Percentiles rank a stretch among this genome's conserved stretches.
Conservation (phyloP, 1,139 yeast species). For the Zygoascus sp. region DNA sequence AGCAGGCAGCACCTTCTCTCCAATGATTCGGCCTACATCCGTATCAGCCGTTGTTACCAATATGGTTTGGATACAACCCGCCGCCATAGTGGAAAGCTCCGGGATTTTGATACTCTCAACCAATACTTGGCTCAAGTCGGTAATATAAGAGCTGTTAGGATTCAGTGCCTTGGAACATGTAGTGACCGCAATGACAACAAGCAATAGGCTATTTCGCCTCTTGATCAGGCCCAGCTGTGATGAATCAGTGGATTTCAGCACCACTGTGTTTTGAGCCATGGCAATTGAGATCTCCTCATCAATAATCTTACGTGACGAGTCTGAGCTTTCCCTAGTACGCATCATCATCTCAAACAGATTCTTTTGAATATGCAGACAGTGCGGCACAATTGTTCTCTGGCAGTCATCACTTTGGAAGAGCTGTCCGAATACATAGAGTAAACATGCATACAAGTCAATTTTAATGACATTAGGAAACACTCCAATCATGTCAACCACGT, state of each 20-base stretch:
- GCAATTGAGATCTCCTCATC: slow-evolving; percentile 35
- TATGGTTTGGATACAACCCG: slow-evolving; percentile 57
- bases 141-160: slow-evolving; percentile 37
- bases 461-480: slow-evolving; percentile 64
- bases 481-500: slow-evolving; percentile 57
- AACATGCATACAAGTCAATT: slow-evolving; percentile 64
- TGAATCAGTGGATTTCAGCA: slow-evolving; percentile 26
- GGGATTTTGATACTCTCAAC: slow-evolving; percentile 35
- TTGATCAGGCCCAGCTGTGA: slow-evolving; percentile 39
- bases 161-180: slow-evolving; percentile 45
- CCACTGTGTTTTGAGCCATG: slow-evolving; percentile 23
- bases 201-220: slow-evolving; percentile 47
- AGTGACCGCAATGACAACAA: slow-evolving; percentile 58
- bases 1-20: slow-evolving; percentile 41
- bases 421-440: slow-evolving; percentile 59
- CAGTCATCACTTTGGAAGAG: slow-evolving; percentile 46
- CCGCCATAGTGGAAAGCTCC: slow-evolving; percentile 43
- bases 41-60: slow-evolving; percentile 41
- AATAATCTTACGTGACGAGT: slow-evolving; percentile 32
- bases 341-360: slow-evolving; percentile 32
- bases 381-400: slow-evolving; percentile 28
- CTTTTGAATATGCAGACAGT: slow-evolving; percentile 31
- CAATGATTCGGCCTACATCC: slow-evolving; percentile 28
- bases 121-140: slow-evolving; percentile 38
- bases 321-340: slow-evolving; percentile 22